These are phyloP conservation scores for Naganishia kalamii DNA, from an alignment of 768 basidiomycete genomes.

Conservation along the genomic window DNA sequence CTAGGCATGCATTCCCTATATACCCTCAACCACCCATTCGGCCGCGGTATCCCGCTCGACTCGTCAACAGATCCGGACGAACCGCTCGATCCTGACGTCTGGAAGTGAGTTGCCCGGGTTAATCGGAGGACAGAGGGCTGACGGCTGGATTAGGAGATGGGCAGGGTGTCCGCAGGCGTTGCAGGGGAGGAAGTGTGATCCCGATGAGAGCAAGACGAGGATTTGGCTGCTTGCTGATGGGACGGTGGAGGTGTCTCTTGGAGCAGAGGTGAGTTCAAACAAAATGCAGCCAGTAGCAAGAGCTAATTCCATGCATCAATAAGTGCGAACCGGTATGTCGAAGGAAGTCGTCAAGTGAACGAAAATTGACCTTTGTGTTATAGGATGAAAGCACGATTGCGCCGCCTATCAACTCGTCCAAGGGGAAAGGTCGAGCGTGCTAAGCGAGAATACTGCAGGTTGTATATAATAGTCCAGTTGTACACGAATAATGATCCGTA, in stretches of 20 bases:
- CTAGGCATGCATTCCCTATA: slow-evolving; percentile 25
- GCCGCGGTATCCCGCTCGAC: slow-evolving; percentile 4
- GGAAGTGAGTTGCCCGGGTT: slow-evolving; percentile 10
- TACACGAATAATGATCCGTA: background rate
- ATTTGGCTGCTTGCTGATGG: slow-evolving; percentile 25
- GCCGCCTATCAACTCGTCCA: slow-evolving; percentile 18
- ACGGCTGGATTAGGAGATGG: slow-evolving; percentile 8
- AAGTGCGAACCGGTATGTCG: slow-evolving; percentile 1
- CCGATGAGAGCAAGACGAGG: slow-evolving; percentile 13
- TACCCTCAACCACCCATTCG: slow-evolving; percentile 25
- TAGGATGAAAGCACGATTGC: slow-evolving; percentile 26
- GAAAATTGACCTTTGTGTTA: background rate
- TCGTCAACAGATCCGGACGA: background rate
- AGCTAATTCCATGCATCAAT: background rate
- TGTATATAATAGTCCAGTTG: background rate
- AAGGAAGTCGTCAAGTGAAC: too few relatives aligned
- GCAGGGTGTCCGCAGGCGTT: slow-evolving; percentile 25
- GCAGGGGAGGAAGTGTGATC: background rate
- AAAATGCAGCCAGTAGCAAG: background rate
- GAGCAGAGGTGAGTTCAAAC: slow-evolving; percentile 17
- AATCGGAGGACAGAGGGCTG: background rate
- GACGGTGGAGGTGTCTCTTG: slow-evolving; percentile 20
- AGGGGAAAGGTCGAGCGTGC: slow-evolving; percentile 11
- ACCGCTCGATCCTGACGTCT: slow-evolving; percentile 2
- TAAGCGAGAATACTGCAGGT: background rate